These are phyloP conservation scores for Alloascoidea africana DNA, from an alignment of 805 yeast species.

Conservation along the genomic window DNA sequence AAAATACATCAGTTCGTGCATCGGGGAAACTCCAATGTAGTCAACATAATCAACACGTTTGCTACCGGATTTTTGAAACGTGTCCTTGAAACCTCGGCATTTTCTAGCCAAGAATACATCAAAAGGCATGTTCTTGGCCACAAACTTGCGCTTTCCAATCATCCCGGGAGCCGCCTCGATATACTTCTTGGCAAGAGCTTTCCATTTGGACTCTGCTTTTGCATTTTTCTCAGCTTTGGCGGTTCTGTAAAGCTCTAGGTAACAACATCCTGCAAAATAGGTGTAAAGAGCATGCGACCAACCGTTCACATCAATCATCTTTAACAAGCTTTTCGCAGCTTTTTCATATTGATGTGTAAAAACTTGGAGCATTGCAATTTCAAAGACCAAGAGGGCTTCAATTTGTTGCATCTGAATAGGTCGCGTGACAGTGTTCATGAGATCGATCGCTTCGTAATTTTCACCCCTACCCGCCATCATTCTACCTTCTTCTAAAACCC, in stretches of 20 bases:
- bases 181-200: conserved; percentile 7
- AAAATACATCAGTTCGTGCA: conserved; percentile 77
- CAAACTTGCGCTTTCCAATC: conserved; percentile 55
- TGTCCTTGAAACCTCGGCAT: conserved; percentile 25
- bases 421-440: conserved; percentile 47
- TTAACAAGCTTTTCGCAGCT: conserved; percentile 61
- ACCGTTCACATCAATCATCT: conserved; percentile 55
- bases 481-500: conserved; percentile 84
- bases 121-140: conserved; percentile 76
- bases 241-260: conserved; percentile 62
- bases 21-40: conserved; percentile 66
- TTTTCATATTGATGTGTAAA: conserved; percentile 63
- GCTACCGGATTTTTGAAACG: conserved; percentile 14
- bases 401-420: conserved; percentile 78
- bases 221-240: conserved; percentile 8
- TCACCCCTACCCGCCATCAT: conserved; percentile 68
- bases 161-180: conserved; percentile 50
- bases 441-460: conserved; percentile 44
- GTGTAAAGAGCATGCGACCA: conserved; percentile 88
- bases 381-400: conserved; percentile 74
- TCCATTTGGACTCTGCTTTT: conserved; percentile 25
- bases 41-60: conserved; percentile 40
- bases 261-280: conserved; percentile 81
- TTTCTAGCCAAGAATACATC: conserved; percentile 73
- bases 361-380: conserved; percentile 63